Conservation (phyloP, 2,329 filamentous ascomycete genomes). For the Cordyceps cateniannulata region DNA sequence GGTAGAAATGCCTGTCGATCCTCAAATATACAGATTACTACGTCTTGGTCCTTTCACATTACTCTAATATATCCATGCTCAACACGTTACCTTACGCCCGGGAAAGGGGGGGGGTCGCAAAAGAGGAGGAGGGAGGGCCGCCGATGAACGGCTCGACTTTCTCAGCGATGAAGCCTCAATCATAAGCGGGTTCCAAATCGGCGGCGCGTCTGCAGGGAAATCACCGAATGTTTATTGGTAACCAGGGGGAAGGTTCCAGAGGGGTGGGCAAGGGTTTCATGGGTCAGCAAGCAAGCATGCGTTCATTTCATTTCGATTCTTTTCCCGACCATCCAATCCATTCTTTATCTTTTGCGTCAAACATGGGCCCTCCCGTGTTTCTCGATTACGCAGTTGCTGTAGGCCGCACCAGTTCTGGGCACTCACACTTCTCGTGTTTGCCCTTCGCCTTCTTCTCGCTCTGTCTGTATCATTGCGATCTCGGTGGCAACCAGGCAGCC, state of each 20-base stretch:
- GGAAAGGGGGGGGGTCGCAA: too few relatives aligned
- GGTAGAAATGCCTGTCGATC: not conserved
- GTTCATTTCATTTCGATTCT: not conserved
- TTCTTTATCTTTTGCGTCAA: not conserved
- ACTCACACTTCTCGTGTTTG: not conserved
- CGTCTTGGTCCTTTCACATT: not conserved
- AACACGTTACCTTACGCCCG: not conserved
- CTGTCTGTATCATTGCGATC: too few relatives aligned
- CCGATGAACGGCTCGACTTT: not conserved
- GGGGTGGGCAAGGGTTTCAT: not conserved
- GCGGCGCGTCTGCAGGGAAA: not conserved
- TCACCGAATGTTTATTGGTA: not conserved
- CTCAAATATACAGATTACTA: not conserved
- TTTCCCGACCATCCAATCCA: not conserved
- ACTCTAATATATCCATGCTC: not conserved
- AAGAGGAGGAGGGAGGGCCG: too few relatives aligned
- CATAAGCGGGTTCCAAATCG: not conserved
- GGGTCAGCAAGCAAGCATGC: not conserved
- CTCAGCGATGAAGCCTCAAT: not conserved
- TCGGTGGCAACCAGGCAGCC: too few relatives aligned
- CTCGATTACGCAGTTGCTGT: not conserved
- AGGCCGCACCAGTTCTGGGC: too few relatives aligned
- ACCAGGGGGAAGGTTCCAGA: too few relatives aligned
- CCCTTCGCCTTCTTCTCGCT: not conserved
- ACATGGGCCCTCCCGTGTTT: conserved; percentile 4